Base-by-base conservation (phyloP, 441 rosid species). In the Syzygium malaccense region DNA sequence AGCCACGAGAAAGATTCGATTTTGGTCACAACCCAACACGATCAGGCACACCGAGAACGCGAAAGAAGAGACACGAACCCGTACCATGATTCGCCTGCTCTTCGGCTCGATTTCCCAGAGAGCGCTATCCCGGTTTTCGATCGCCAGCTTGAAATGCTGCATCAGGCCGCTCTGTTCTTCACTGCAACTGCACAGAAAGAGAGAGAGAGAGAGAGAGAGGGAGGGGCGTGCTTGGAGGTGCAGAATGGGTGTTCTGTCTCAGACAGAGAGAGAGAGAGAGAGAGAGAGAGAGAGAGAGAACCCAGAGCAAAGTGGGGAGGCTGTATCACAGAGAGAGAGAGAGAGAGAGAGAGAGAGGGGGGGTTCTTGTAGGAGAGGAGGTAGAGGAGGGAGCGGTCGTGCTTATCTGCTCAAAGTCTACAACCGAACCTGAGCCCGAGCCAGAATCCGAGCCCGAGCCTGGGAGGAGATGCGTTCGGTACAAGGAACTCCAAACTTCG, bases 81-180 rank as follows among this genome's bases (percentile, higher is more conserved):
- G 11, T 88, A 98, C 99, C 98, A 96, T 96, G 93, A 96, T 94
- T 96, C 98, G 95, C 33, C 97, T 91, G 91, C 93, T 96, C 91
- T 94, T 94, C 56, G 98, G 98, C 92, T 94, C 96, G 92, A 96
- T 92, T 94, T 95, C 97, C 62, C 94, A 94, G 91, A 93, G 94
- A 79, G 97, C 89, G 88, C 96, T 91, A 54, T 96, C 98, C 62
- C 96, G 99, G 91, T 95, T 95, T 37, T 96, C 99, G 91, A 98
- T 96, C 91, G 98, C 98, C 99, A 96, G 94, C 88, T 94, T 94
- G 92, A 91, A 88, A 80, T 85, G 78, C 54, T 86, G 26, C 68
- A 88, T 80, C 86, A 66, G 87, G 88, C 89, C 87, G 56, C 51
- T 86, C 84, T 87, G 88, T 71, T 89, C 86, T 51, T 88, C 28